Base-by-base conservation (phyloP, 2,329 filamentous ascomycete genomes). In the Cadophora luteo-olivacea region DNA sequence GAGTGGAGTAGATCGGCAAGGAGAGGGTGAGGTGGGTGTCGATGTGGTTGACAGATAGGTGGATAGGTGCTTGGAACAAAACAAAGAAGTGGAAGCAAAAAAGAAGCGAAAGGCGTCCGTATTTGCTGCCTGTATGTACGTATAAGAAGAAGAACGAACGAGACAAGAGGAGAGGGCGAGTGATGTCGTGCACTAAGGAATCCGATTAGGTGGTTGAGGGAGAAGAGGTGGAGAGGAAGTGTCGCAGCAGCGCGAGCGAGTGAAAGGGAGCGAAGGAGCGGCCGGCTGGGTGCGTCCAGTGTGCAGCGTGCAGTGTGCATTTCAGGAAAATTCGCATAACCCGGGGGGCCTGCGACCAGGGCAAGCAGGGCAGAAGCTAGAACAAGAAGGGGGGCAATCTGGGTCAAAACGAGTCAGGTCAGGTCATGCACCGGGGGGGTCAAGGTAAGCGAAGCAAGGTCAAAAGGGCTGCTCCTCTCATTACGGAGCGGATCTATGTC, bases 51-150 rank as follows among this genome's bases (percentile, higher is more conserved):
- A n/a, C n/a, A 5, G 33, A 11, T 36, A 36, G 16, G 29, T 16
- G 12, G 24, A 41, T n/a, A 1, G 22, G 6, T 25, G 58, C 14
- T 32, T 25, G 41, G 54, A 32, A 68, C 32, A 63, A 61, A 67
- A 55, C 49, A 51, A 68, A 68, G 57, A 61, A 52, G 45, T 51
- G 38, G 33, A 45, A 64, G 33, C 33, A 45, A 45, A 48, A 29
- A 22, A 25, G 61, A 68, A 65, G 55, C 45, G 65, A 75, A 74
- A 74, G 73, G 73, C 73, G 69, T 73, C 67, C 71, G 70, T 73
- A 52, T 73, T 60, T 71, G 69, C 60, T 71, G 69, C 69, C 69
- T 72, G 69, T 63, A 66, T 72, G 69, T 73, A 69, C 67, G 67
- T 69, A 69, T 61, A 73, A 69, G 65, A 48, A 62, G 65, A 62